Percentiles rank a stretch among this genome's conserved stretches.
Evolutionary conservation across 1,284 basidiomycete species (phyloP).

Genomic region (Austropuccinia psidii): DNA sequence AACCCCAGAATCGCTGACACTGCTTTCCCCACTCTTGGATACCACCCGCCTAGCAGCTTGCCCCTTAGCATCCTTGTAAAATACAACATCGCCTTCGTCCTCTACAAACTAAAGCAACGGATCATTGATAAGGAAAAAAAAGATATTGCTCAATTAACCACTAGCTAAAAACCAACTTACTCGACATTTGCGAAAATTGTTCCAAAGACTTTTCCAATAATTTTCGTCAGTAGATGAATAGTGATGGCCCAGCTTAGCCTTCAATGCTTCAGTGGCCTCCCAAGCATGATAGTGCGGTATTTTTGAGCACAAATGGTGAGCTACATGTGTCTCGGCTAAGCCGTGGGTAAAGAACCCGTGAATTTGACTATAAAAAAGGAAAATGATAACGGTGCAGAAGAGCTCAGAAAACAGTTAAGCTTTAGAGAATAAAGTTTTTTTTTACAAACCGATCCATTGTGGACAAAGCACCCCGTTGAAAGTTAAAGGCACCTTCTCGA

Average conservation of each 20-base stretch:
- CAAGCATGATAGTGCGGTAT: slow-evolving; percentile 86
- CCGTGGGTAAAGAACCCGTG: slow-evolving; percentile 62
- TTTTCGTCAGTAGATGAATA: slow-evolving; percentile 53
- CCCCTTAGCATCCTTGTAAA: slow-evolving; percentile 81
- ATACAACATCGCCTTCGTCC: slow-evolving; percentile 79
- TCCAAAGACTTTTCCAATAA: slow-evolving; percentile 53
- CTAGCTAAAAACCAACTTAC: slow-evolving; percentile 39
- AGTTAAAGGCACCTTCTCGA: slow-evolving; percentile 80
- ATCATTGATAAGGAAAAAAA: background rate
- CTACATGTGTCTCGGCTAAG: slow-evolving; percentile 86
- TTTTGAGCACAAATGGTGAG: slow-evolving; percentile 82
- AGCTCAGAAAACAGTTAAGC: slow-evolving; percentile 53
- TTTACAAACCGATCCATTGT: slow-evolving; percentile 61
- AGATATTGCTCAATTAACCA: background rate
- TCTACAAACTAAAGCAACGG: slow-evolving; percentile 64
- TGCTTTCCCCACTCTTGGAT: slow-evolving; percentile 52
- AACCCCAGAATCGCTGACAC: slow-evolving; percentile 42
- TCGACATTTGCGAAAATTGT: slow-evolving; percentile 51
- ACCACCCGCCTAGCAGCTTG: slow-evolving; percentile 57
- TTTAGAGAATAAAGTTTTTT: slow-evolving; percentile 53
- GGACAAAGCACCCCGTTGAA: slow-evolving; percentile 85
- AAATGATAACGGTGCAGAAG: slow-evolving; percentile 57
- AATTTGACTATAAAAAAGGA: slow-evolving; percentile 6
- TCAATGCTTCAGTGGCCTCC: slow-evolving; percentile 85
- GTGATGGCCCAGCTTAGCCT: slow-evolving; percentile 62